Base-by-base conservation (phyloP, 139 green algal species). In the Chlamydomonas incerta region DNA sequence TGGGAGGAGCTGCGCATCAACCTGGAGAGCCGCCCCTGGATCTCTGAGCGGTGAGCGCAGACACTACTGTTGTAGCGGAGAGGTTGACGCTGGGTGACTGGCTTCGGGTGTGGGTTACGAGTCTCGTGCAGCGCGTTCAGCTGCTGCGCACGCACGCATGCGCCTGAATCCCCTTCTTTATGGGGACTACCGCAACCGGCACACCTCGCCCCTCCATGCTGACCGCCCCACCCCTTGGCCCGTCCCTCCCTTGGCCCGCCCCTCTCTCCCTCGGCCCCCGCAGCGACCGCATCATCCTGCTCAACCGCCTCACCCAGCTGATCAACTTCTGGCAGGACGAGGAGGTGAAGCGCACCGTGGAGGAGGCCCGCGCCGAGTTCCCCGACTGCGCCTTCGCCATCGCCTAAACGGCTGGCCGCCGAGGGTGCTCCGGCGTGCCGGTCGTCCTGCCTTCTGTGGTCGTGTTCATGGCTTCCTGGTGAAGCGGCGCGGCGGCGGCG, bases 311-410 rank as follows among this genome's bases (percentile, higher is more conserved):
- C 31, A 98, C 96, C 9, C 90, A 98, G 91, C 92, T 97, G 14
- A 98, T 98, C 88, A 98, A 97, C 94, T 96, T 93, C 88, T 98
- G 96, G 96, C 94, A 97, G 90, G 88, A 96, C n/a, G 94, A 95
- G 62, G 80, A 81, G 21, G 66, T 68, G 26, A 95, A 94, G 88
- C 93, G 92, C 80, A 90, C 88, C 24, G 75, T 97, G 46, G 91
- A 93, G 24, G 90, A 97, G 74, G 95, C 94, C 4, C 93, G 89
- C 47, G 83, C 86, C 21, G 77, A 85, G 33, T 98, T 98, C 92
- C 89, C 93, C 14, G 92, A 98, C 82, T 95, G 92, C 91, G 63
- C 75, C 20, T 98, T 98, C 82, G 71, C 69, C 34, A 46, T 70
- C n/a, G 80, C 68, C 29, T 86, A 79, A 79, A 33, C 26, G 60